Evolutionary conservation across 331 rosid genomes (phyloP).

Genomic region (Rhamnella rubrinervis): DNA sequence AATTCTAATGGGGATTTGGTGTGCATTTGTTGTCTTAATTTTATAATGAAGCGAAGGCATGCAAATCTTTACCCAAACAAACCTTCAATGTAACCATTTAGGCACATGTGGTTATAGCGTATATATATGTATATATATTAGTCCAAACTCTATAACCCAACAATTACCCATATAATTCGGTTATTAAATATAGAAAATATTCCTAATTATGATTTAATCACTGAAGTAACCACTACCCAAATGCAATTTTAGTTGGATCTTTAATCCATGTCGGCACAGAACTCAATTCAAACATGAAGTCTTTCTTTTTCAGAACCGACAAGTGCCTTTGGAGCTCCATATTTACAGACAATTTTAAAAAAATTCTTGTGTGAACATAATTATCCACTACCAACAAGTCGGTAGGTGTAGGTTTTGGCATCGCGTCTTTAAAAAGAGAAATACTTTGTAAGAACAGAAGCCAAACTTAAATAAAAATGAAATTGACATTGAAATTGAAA

Average conservation of each 20-base stretch:
- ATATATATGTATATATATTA: background rate
- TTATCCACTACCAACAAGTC: slow-evolving; percentile 6
- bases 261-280: slow-evolving; percentile 23
- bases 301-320: slow-evolving; percentile 42
- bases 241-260: background rate
- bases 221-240: background rate
- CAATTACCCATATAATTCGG: too few relatives aligned
- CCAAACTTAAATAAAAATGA: background rate
- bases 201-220: background rate
- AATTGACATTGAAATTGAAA: background rate
- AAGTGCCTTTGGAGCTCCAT: slow-evolving; percentile 3
- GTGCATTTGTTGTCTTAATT: too few relatives aligned
- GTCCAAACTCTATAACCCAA: background rate
- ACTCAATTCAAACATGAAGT: slow-evolving; percentile 56
- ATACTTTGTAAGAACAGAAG: background rate
- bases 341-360: slow-evolving; percentile 2
- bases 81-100: too few relatives aligned
- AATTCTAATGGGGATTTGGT: too few relatives aligned
- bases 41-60: too few relatives aligned
- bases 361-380: slow-evolving; percentile 27
- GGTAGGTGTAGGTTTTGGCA: background rate
- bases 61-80: too few relatives aligned
- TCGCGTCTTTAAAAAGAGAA: background rate
- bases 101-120: too few relatives aligned
- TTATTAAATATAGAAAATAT: too few relatives aligned